Conservation (phyloP, 495 filamentous ascomycete genomes). For the Annulohypoxylon maeteangense region DNA sequence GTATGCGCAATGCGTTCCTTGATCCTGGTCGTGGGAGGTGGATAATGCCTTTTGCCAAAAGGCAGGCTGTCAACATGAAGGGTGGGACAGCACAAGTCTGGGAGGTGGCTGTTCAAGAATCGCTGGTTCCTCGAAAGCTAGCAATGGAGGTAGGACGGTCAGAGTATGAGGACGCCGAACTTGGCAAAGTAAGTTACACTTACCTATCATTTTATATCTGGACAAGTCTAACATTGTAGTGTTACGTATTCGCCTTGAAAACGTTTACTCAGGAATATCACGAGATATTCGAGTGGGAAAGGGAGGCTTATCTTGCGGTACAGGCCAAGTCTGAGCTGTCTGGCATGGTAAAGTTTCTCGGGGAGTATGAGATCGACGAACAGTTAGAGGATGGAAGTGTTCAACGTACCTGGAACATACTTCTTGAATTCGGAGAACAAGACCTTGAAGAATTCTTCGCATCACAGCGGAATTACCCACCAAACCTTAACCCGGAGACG, state of each 20-base stretch:
- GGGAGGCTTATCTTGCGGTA: slow-evolving; percentile 45
- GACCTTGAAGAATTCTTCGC: slow-evolving; percentile 53
- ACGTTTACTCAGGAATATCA: slow-evolving; percentile 36
- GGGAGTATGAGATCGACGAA: slow-evolving; percentile 28
- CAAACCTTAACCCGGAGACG: slow-evolving; percentile 45
- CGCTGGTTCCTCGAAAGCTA: slow-evolving; percentile 40
- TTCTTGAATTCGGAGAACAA: slow-evolving; percentile 51
- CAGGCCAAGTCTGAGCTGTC: background rate
- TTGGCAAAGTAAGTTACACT: slow-evolving; percentile 11
- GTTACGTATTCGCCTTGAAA: slow-evolving; percentile 53
- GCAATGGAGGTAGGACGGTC: slow-evolving; percentile 1
- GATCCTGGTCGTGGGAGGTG: slow-evolving; percentile 22
- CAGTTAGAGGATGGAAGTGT: slow-evolving; percentile 17
- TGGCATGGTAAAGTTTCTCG: slow-evolving; percentile 49
- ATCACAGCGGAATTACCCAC: slow-evolving; percentile 33
- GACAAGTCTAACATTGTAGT: slow-evolving; percentile 35
- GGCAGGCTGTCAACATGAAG: slow-evolving; percentile 36
- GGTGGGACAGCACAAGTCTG: slow-evolving; percentile 51
- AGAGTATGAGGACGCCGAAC: slow-evolving; percentile 25
- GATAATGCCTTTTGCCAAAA: slow-evolving; percentile 49
- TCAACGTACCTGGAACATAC: slow-evolving; percentile 43
- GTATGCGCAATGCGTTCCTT: slow-evolving; percentile 14
- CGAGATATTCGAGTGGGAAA: slow-evolving; percentile 47
- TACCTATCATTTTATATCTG: background rate
- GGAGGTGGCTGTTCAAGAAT: slow-evolving; percentile 48